Base-by-base conservation (phyloP, 768 basidiomycete genomes). In the Fomitopsis pulvina region DNA sequence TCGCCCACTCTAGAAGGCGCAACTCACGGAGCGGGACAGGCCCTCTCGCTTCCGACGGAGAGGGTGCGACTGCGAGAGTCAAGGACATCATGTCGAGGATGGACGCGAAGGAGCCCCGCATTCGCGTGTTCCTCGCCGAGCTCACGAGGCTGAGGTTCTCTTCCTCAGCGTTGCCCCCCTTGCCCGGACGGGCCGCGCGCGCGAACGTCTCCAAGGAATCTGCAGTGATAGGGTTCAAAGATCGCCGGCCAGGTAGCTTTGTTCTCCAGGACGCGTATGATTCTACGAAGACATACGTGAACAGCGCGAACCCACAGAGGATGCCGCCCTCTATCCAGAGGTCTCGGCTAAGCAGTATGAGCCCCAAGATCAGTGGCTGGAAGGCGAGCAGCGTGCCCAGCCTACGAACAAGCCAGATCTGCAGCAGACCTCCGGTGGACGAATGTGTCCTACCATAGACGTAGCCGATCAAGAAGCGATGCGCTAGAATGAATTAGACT, bases 81-180 rank as follows among this genome's bases (percentile, higher is more conserved):
- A 80, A 57, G 52, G 83, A 82, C 83, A 91, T 88, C 85, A 91
- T 87, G 61, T 90, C 87, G 51, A 91, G 69, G 43, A 91, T 85
- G 32, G 83, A 84, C 4, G 87, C 85, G 71, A 88, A 85, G 3
- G 87, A 89, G 5, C 84, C 81, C 50, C 87, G 77, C 37, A 73
- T 63, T 22, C 76, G 69, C n/a, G 60, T 57, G 24, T 45, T 62
- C 45, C 63, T 55, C n/a, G 54, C 60, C 20, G 67, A 66, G 44
- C 62, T 68, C n/a, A 74, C 74, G 45, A 76, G 68, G 54, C 76
- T 77, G 11, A 70, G 71, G 52, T 71, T 76, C 53, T 78, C 77
- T 48, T 79, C 80, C 40, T 78, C 75, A 25, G 72, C 59, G 21
- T 61, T 60, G 6, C 59, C 63, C 42, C 66, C 68, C 18, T 57